Conservation (phyloP, 2,329 filamentous ascomycete genomes). For the Aureobasidium melanogenum region DNA sequence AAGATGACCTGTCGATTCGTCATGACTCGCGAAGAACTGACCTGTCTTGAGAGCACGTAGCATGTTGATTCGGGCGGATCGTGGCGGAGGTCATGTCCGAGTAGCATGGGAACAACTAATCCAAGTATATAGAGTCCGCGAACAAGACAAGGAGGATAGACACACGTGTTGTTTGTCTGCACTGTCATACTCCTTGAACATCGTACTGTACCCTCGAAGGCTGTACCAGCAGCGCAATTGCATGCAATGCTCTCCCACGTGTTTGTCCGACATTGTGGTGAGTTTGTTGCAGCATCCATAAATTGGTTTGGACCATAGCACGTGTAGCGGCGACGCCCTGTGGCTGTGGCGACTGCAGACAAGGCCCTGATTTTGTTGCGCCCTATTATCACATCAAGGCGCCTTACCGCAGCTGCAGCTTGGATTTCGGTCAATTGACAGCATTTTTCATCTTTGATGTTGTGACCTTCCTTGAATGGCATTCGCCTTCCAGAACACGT, state of each 20-base stretch:
- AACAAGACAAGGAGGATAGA: neutral
- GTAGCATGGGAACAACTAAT: neutral
- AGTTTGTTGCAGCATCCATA: neutral
- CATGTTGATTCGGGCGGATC: too few species aligned
- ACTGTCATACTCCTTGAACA: neutral
- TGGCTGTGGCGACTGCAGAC: neutral
- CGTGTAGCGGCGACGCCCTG: neutral
- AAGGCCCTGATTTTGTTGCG: neutral
- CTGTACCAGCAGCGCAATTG: neutral
- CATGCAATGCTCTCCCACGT: neutral
- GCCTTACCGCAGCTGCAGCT: too few species aligned
- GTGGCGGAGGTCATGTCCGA: too few species aligned
- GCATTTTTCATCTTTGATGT: too few species aligned
- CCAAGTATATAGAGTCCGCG: neutral
- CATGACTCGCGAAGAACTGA: too few species aligned
- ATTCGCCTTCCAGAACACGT: neutral
- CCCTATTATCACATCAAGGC: neutral
- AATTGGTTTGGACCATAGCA: neutral
- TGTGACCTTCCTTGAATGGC: too few species aligned
- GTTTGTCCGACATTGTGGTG: neutral
- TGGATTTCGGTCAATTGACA: too few species aligned
- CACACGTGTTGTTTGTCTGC: neutral
- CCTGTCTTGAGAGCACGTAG: too few species aligned
- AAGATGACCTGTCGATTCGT: too few species aligned
- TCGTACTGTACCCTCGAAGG: neutral